Evolutionary conservation across 164 flowering plant genomes (phyloP).

Genomic region (Paratinospora sagittata): DNA sequence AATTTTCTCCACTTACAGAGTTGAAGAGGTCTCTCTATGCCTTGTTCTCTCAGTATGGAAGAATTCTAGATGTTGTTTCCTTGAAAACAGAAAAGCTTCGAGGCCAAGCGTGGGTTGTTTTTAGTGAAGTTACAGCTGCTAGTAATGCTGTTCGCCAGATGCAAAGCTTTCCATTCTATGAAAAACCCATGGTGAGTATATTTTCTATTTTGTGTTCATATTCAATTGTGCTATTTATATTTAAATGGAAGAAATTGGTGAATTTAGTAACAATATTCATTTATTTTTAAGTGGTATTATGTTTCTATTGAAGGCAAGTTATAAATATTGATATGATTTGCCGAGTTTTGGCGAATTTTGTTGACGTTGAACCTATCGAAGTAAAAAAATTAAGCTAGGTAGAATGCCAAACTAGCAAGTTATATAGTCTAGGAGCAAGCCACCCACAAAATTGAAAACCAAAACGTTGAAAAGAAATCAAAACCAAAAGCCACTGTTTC

Average conservation of each 20-base stretch:
- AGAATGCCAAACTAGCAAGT: too few relatives aligned
- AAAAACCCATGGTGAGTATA: constrained; percentile 75
- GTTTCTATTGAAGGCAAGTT: too few relatives aligned
- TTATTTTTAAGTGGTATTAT: too few relatives aligned
- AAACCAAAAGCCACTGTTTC: too few relatives aligned
- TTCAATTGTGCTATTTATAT: background rate
- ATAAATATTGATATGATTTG: too few relatives aligned
- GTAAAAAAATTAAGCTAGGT: too few relatives aligned
- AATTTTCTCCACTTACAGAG: constrained; percentile 41
- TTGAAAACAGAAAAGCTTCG: constrained; percentile 84
- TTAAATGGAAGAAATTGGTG: background rate
- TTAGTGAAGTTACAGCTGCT: constrained; percentile 87
- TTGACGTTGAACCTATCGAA: too few relatives aligned
- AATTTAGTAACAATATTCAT: background rate
- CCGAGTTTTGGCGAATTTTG: too few relatives aligned
- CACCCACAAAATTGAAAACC: too few relatives aligned
- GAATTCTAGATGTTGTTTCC: constrained; percentile 88
- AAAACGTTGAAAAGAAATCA: too few relatives aligned
- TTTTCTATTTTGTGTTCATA: background rate
- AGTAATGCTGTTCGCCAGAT: constrained; percentile 95
- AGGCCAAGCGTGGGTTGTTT: constrained; percentile 97
- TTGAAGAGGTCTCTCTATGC: constrained; percentile 85
- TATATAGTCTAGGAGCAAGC: too few relatives aligned
- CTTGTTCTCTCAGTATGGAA: constrained; percentile 90
- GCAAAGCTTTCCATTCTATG: constrained; percentile 94